These are phyloP conservation scores for Heritiera fomes DNA, from an alignment of 345 rosid species.

Conservation along the genomic window DNA sequence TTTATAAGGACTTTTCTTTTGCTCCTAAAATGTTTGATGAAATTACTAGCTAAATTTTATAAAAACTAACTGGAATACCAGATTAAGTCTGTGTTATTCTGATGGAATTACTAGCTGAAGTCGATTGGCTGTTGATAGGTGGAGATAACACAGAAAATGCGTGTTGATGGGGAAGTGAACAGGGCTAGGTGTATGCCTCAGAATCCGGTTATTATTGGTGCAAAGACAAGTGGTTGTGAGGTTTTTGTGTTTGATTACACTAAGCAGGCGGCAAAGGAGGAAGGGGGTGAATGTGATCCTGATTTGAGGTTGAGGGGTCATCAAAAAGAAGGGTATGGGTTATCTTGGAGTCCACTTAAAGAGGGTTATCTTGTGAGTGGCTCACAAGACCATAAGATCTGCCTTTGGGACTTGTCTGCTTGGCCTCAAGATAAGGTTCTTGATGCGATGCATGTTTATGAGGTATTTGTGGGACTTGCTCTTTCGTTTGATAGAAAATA, in stretches of 20 bases:
- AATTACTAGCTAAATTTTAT: not conserved
- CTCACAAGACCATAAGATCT: conserved; percentile 78
- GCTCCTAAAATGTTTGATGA: conserved; percentile 24
- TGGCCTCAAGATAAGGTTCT: conserved; percentile 55
- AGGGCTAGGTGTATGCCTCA: conserved; percentile 93
- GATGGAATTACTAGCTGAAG: conserved; percentile 22
- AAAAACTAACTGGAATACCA: not conserved
- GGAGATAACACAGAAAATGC: conserved; percentile 73
- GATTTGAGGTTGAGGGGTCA: conserved; percentile 87
- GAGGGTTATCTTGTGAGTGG: conserved; percentile 89
- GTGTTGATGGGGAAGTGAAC: conserved; percentile 90
- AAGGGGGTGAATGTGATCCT: conserved; percentile 59
- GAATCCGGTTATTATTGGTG: conserved; percentile 63
- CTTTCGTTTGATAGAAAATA: not conserved
- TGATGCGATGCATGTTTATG: conserved; percentile 60
- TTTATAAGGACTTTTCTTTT: not conserved
- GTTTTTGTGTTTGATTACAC: conserved; percentile 74
- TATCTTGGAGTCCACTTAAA: conserved; percentile 89
- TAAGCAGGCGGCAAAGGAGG: conserved; percentile 51
- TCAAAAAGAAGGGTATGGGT: conserved; percentile 87
- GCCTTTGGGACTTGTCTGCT: conserved; percentile 87
- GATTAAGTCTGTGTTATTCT: not conserved
- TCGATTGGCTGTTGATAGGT: conserved; percentile 46
- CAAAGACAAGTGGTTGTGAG: conserved; percentile 79
- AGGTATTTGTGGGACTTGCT: conserved; percentile 45